These are phyloP conservation scores for Gastrolobium villosum DNA, from an alignment of 306 rosid species.

Conservation along the genomic window DNA sequence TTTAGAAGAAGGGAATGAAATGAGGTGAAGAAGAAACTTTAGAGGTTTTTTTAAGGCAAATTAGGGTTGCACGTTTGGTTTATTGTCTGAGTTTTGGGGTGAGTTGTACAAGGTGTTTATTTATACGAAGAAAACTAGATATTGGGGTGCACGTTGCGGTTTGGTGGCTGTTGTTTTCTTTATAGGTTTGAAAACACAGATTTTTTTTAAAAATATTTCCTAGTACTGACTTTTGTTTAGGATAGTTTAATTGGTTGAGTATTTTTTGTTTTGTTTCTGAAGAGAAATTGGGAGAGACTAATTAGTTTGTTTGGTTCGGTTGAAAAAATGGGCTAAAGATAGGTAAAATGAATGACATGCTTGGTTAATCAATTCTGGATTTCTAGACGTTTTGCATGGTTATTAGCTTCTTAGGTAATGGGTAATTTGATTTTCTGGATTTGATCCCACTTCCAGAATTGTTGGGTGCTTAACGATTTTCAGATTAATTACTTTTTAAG, in stretches of 20 bases:
- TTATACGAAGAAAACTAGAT: slow-evolving; percentile 38
- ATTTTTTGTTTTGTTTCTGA: not conserved
- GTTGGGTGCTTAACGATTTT: not conserved
- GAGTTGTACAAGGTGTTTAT: slow-evolving; percentile 21
- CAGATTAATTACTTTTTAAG: not conserved
- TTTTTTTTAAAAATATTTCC: not conserved
- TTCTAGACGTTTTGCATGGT: not conserved
- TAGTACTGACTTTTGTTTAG: slow-evolving; percentile 39
- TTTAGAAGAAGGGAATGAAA: not conserved
- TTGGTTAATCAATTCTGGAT: slow-evolving; percentile 8
- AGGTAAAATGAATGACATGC: slow-evolving; percentile 10
- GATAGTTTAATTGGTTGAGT: slow-evolving; percentile 22
- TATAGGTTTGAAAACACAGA: slow-evolving; percentile 29
- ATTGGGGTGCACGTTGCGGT: slow-evolving; percentile 54
- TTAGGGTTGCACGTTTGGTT: slow-evolving; percentile 32
- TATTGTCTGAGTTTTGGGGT: not conserved
- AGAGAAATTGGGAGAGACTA: slow-evolving; percentile 1
- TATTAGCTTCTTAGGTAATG: not conserved
- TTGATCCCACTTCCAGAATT: not conserved
- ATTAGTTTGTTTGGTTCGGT: slow-evolving; percentile 28
- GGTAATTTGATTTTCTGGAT: not conserved
- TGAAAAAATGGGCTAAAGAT: slow-evolving; percentile 34
- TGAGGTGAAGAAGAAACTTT: not conserved
- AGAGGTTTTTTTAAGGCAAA: slow-evolving; percentile 27
- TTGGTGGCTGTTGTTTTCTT: slow-evolving; percentile 23